Conservation (phyloP, 1,139 yeast genomes). For the Ogataea hybrid region DNA sequence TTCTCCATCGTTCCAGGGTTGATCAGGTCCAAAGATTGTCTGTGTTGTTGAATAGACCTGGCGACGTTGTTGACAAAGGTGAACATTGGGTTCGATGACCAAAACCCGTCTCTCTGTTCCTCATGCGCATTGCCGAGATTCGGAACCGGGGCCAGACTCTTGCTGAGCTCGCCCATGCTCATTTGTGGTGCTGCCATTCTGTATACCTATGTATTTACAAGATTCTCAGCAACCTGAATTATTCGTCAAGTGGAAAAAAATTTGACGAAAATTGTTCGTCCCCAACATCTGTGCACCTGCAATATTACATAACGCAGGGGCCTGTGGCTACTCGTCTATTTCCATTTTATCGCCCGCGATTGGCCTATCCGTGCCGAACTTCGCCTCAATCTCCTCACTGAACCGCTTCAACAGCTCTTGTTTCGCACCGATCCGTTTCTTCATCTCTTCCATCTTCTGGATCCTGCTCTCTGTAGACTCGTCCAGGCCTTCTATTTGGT, state of each 20-base stretch:
- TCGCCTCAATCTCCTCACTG: constrained; percentile 22
- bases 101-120: constrained; percentile 51
- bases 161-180: constrained; percentile 29
- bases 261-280: constrained; percentile 8
- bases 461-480: constrained; percentile 28
- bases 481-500: constrained; percentile 29
- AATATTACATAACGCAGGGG: background rate
- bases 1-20: constrained; percentile 97
- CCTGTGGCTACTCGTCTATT: background rate
- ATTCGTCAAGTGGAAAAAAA: constrained; percentile 7
- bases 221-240: constrained; percentile 9
- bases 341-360: background rate
- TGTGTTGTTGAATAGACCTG: constrained; percentile 69
- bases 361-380: background rate
- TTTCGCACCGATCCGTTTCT: constrained; percentile 22
- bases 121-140: constrained; percentile 51
- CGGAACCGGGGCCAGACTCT: constrained; percentile 53
- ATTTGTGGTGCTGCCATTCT: constrained; percentile 24
- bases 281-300: constrained; percentile 6
- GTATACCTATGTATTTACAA: constrained; percentile 8
- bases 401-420: constrained; percentile 19
- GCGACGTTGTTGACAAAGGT: constrained; percentile 78
- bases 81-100: constrained; percentile 86
- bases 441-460: constrained; percentile 23
- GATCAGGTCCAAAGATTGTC: constrained; percentile 74